A percentile compares a stretch with the other conserved stretches of the same genome.
Conservation (phyloP, 257 asterid species). For the Capsicum rhomboideum region DNA sequence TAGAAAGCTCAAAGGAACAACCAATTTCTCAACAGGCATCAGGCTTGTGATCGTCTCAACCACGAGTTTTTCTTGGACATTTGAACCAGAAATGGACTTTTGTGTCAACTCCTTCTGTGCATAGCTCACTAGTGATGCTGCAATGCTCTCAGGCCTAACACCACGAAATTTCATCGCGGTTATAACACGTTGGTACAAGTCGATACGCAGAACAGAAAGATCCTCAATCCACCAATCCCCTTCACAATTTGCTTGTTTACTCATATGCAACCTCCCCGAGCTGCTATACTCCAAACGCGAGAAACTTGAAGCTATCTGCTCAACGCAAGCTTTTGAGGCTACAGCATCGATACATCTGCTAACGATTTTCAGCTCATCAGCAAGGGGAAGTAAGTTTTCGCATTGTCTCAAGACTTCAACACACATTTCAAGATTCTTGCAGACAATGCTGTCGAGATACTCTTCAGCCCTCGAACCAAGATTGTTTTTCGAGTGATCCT, state of each 20-base stretch:
- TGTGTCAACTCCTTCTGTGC: constrained; percentile 71
- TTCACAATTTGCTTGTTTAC: constrained; percentile 56
- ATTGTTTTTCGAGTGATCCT: constrained; percentile 69
- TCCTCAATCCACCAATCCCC: constrained; percentile 98
- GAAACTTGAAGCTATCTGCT: constrained; percentile 94
- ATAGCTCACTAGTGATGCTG: constrained; percentile 75
- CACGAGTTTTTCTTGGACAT: constrained; percentile 40
- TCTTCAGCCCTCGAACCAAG: constrained; percentile 75
- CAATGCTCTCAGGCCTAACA: constrained; percentile 88
- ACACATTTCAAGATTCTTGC: constrained; percentile 79
- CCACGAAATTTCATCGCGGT: constrained; percentile 86
- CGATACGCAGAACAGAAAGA: constrained; percentile 65
- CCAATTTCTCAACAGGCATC: constrained; percentile 75
- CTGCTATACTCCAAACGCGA: constrained; percentile 85
- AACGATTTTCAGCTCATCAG: constrained; percentile 66
- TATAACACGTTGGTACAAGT: constrained; percentile 63
- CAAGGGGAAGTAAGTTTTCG: constrained; percentile 76
- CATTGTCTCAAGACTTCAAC: constrained; percentile 78
- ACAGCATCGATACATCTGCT: constrained; percentile 65
- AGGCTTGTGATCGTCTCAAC: constrained; percentile 82
- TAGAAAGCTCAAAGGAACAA: constrained; percentile 67
- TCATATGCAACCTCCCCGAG: constrained; percentile 92
- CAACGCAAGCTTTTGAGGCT: constrained; percentile 94
- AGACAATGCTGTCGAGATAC: constrained; percentile 59
- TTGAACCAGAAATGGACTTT: constrained; percentile 36